phyloP scores from a whole-genome alignment of 345 rosid species.

The Geranium brycei region DNA sequence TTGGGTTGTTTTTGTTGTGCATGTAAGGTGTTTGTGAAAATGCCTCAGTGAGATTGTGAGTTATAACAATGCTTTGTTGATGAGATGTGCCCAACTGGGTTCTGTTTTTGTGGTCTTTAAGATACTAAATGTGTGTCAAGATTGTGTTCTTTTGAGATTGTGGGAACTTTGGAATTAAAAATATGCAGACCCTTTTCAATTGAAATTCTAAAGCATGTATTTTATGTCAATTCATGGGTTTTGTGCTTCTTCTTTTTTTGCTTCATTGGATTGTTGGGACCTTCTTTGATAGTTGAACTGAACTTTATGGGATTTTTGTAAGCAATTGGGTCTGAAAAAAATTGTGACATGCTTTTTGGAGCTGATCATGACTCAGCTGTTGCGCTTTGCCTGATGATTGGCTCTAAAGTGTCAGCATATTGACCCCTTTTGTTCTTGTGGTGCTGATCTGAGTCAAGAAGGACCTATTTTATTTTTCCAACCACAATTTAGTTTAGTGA shows the following conservation, averaged over 20 bases:
- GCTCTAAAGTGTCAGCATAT: slow-evolving; percentile 11
- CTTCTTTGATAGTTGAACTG: background rate
- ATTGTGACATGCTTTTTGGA: slow-evolving; percentile 22
- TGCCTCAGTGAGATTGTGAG: background rate
- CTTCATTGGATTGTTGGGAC: background rate
- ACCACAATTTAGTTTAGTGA: no score
- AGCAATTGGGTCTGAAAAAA: background rate
- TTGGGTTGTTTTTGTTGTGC: background rate
- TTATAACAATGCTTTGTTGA: no score
- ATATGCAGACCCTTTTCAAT: background rate
- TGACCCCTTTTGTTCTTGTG: slow-evolving; percentile 12
- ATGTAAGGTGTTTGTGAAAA: background rate
- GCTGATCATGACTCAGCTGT: background rate
- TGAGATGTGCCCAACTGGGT: background rate
- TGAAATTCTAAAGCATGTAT: background rate
- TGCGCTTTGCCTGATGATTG: slow-evolving; percentile 3
- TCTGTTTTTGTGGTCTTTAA: background rate
- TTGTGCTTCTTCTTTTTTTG: background rate
- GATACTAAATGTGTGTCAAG: no score
- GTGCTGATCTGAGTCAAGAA: slow-evolving; percentile 12
- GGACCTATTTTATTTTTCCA: slow-evolving; percentile 2
- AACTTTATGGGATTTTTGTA: background rate
- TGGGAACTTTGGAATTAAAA: no score
- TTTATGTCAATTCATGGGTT: background rate
- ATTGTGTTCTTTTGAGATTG: no score